Base-by-base conservation (phyloP, 352 stramenopile species). In the Phytophthora colocasiae region DNA sequence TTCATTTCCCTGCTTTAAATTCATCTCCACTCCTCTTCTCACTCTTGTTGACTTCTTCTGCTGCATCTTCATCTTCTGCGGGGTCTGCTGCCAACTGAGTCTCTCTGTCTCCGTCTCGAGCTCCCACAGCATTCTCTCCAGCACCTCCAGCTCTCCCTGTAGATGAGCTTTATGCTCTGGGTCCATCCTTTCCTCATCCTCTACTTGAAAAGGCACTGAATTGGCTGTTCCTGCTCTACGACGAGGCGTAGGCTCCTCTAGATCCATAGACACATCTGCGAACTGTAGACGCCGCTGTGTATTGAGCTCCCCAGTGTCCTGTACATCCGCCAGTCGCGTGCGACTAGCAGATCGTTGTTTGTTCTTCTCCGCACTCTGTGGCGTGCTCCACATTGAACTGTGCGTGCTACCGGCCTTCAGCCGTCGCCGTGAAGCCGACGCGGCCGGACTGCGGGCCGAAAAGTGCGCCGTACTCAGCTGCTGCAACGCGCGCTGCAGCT, bases 391-490 rank as follows among this genome's bases (percentile, higher is more conserved):
- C 19, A 38, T 48, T 2, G 63, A 68, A 14, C 36, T 56, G 26
- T 63, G 54, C 9, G 48, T 32, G 54, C 31, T 60, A 11, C 56
- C 41, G 19, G 45, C 32, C n/a, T 52, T 34, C 40, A 41, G 1
- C 3, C 47, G 47, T n/a, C 54, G 56, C 7, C 57, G 45, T 4
- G 52, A 66, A 4, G 54, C 34, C 19, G 26, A 50, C 2, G 38
- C 48, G 26, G 58, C 65, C 4, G 74, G 74, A 55, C 70, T 82
- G 19, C 65, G 61, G 8, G 75, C 52, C 32, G 69, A 40, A 51
- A 83, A 80, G 32, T 83, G 75, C 41, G 69, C 64, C 19, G 68
- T 69, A 22, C 71, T 80, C 26, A 83, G 50, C 49, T 83, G 75
- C 55, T 83, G 75, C 57, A 83, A 17, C 56, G 78, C 53, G 15